phyloP scores from a whole-genome alignment of 2,329 filamentous ascomycete genomes.

The Cytospora chrysosperma region DNA sequence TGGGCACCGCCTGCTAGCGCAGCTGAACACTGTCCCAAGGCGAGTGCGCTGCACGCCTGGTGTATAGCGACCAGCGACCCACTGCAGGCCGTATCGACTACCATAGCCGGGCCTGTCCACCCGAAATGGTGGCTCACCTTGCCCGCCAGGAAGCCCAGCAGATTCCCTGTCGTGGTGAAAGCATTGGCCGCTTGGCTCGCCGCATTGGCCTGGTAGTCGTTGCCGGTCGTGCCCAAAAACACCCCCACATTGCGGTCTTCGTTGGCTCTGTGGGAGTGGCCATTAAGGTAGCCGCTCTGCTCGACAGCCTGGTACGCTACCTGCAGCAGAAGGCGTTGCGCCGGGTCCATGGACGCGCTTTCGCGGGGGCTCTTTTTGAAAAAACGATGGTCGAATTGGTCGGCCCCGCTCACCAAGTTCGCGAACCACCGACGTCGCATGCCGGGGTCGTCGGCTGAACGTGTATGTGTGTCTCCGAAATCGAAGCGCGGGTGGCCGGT shows the following conservation, averaged over 20 bases:
- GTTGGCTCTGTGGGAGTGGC: not conserved
- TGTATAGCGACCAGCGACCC: conserved; percentile 39
- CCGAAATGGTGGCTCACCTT: conserved; percentile 36
- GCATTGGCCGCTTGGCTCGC: conserved; percentile 36
- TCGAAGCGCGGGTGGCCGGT: conserved; percentile 5
- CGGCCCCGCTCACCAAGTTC: conserved; percentile 28
- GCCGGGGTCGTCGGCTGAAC: too few species aligned
- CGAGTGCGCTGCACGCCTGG: conserved; percentile 33
- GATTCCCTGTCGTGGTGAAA: conserved; percentile 34
- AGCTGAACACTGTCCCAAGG: conserved; percentile 30
- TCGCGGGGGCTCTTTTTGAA: conserved; percentile 40
- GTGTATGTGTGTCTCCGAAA: conserved; percentile 8
- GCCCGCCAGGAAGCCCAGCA: conserved; percentile 31
- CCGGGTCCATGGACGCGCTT: conserved; percentile 38
- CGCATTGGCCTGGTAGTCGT: conserved; percentile 42
- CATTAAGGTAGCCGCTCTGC: conserved; percentile 23
- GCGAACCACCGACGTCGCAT: conserved; percentile 25
- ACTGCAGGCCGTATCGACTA: conserved; percentile 39
- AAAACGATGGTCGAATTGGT: conserved; percentile 40
- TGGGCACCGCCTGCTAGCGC: conserved; percentile 35
- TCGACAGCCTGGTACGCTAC: conserved; percentile 41
- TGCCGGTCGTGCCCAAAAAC: conserved; percentile 36
- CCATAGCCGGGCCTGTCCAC: conserved; percentile 34
- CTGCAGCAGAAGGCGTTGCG: conserved; percentile 39
- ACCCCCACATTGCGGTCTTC: conserved; percentile 32